Evolutionary conservation across 1,284 basidiomycete genomes (phyloP).

Genomic region (Moesziomyces sp.): DNA sequence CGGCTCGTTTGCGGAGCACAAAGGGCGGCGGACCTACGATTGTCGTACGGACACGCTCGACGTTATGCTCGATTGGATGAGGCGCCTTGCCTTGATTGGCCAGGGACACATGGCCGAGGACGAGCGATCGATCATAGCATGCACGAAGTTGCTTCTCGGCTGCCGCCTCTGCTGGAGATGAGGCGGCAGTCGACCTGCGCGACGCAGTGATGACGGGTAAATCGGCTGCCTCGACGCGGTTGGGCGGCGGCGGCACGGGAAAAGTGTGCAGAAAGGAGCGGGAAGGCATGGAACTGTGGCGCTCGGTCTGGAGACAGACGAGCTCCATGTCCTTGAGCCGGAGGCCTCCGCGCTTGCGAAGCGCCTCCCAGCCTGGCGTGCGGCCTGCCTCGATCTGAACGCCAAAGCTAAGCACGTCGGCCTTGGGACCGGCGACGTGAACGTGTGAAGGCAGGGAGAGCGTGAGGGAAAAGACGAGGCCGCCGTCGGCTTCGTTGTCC

Average conservation of each 20-base stretch:
- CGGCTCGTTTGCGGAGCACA: slow-evolving; percentile 2
- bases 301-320: slow-evolving; percentile 64
- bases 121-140: slow-evolving; percentile 58
- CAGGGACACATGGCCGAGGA: slow-evolving; percentile 53
- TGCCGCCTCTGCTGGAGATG: slow-evolving; percentile 1
- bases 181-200: background rate
- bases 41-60: slow-evolving; percentile 60
- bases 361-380: slow-evolving; percentile 52
- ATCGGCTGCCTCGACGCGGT: slow-evolving; percentile 46
- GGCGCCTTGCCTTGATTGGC: slow-evolving; percentile 54
- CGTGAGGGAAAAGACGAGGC: slow-evolving; percentile 61
- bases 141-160: slow-evolving; percentile 39
- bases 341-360: slow-evolving; percentile 57
- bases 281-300: slow-evolving; percentile 63
- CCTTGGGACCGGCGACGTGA: slow-evolving; percentile 50
- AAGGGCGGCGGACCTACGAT: slow-evolving; percentile 61
- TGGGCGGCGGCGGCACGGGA: slow-evolving; percentile 49
- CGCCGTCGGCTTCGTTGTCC: slow-evolving; percentile 33
- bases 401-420: slow-evolving; percentile 64
- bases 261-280: slow-evolving; percentile 63
- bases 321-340: slow-evolving; percentile 66
- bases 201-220: slow-evolving; percentile 44
- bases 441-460: slow-evolving; percentile 65
- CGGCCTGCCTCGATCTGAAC: slow-evolving; percentile 65
- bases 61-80: slow-evolving; percentile 54